Conservation (phyloP, 2,329 filamentous ascomycete species). For the Arachnopeziza araneosa region DNA sequence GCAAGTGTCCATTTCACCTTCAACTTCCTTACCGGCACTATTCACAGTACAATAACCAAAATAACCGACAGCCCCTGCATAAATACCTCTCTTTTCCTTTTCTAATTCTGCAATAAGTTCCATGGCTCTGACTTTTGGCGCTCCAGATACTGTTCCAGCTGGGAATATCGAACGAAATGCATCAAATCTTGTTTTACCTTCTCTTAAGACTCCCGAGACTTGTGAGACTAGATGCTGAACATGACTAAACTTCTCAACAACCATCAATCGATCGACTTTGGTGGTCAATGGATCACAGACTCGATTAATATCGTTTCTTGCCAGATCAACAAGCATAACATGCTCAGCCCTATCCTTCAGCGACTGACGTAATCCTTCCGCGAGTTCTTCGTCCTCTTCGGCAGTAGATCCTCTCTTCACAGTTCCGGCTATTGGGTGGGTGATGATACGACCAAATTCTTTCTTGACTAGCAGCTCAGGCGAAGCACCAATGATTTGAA, state of each 20-base stretch:
- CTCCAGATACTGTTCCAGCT: conserved; percentile 89
- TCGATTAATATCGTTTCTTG: conserved; percentile 93
- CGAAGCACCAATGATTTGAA: conserved; percentile 92
- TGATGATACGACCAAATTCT: conserved; percentile 81
- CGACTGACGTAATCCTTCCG: conserved; percentile 68
- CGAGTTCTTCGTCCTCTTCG: conserved; percentile 76
- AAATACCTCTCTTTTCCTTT: conserved; percentile 87
- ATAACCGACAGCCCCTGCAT: conserved; percentile 93
- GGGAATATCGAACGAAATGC: conserved; percentile 96
- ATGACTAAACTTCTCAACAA: conserved; percentile 89
- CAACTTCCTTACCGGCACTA: conserved; percentile 52
- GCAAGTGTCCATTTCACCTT: conserved; percentile 88
- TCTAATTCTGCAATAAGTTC: conserved; percentile 94
- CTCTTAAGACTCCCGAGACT: conserved; percentile 82
- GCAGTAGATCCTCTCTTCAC: conserved; percentile 78
- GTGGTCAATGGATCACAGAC: conserved; percentile 89
- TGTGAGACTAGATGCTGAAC: conserved; percentile 97
- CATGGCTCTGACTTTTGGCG: conserved; percentile 95
- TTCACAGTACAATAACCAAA: conserved; percentile 81
- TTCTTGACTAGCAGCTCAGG: conserved; percentile 93
- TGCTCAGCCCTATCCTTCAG: conserved; percentile 92
- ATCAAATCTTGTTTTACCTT: conserved; percentile 84
- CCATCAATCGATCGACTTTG: conserved; percentile 89
- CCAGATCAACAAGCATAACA: conserved; percentile 96
- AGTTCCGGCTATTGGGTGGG: conserved; percentile 94